Evolutionary conservation across 2,329 filamentous ascomycete species (phyloP).

Genomic region (Furcasterigmium sp.): DNA sequence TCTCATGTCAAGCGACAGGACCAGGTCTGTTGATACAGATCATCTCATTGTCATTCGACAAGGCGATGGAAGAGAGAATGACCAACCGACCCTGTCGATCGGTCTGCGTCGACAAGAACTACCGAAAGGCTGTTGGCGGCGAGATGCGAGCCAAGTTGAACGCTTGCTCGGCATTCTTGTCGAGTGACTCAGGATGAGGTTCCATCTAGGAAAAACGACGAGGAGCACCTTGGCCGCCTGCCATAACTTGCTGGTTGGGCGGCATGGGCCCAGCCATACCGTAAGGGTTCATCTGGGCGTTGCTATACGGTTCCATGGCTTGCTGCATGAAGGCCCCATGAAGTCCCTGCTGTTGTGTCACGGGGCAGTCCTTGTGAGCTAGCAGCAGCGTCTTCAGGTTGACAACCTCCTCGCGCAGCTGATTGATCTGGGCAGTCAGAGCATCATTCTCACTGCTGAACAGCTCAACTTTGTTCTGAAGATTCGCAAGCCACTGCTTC

Average conservation of each 20-base stretch:
- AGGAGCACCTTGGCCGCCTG: constrained; percentile 45
- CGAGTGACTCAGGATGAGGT: too few relatives aligned
- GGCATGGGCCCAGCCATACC: constrained; percentile 49
- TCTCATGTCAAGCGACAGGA: too few relatives aligned
- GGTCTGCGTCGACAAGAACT: too few relatives aligned
- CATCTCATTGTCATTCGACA: too few relatives aligned
- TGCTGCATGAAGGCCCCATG: constrained; percentile 52
- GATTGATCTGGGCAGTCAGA: constrained; percentile 75
- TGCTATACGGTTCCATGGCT: constrained; percentile 47
- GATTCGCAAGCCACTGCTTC: constrained; percentile 96
- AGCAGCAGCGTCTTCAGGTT: constrained; percentile 89
- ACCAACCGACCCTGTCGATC: too few relatives aligned
- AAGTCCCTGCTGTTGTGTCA: constrained; percentile 81
- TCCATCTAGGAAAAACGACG: constrained; percentile 50
- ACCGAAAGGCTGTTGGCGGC: too few relatives aligned
- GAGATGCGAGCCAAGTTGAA: too few relatives aligned
- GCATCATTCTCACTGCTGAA: constrained; percentile 90
- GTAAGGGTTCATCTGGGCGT: constrained; percentile 54
- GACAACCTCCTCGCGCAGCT: constrained; percentile 86
- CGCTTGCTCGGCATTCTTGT: too few relatives aligned
- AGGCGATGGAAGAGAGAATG: too few relatives aligned
- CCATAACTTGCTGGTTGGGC: constrained; percentile 46
- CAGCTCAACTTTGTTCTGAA: constrained; percentile 91
- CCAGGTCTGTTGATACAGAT: too few relatives aligned
- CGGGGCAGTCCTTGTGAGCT: constrained; percentile 93